Base-by-base conservation (phyloP, 768 basidiomycete species). In the Macrolepiota albuminosa region DNA sequence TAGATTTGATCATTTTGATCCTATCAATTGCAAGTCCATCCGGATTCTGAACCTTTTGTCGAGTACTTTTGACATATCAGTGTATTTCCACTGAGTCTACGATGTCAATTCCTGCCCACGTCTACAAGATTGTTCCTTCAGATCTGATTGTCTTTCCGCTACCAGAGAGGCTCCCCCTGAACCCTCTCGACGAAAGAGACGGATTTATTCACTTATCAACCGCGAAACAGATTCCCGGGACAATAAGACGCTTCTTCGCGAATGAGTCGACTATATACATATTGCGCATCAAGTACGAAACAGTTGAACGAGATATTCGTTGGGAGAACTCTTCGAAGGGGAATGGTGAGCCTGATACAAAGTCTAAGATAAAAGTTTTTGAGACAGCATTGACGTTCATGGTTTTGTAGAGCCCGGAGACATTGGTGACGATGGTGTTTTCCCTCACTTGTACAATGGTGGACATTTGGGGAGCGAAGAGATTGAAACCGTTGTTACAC, bases 51-150 rank as follows among this genome's bases (percentile, higher is more conserved):
- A 40, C 13, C 5, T 16, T 40, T 21, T 43, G 42, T 43, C 8
- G 10, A 37, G 36, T 37, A 37, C 10, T 4, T 7, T 6, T 42
- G 6, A 6, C 18, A 42, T 1, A 3, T n/a, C 3, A 21, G 6
- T 43, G n/a, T 10, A 45, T 13, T 24, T 45, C 21, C 21, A 21
- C 3, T 3, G 16, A 9, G 2, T 54, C 49, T 42, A 21, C 0
- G 6, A 56, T 65, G 48, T 67, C 71, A 63, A 62, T 51, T 18
- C 86, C 84, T 5, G 78, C 73, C 3, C 85, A 84, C 69, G 55
- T 88, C 61, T 88, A 87, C 75, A 88, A 87, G 64, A 78, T 88
- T 60, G 69, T 86, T 36, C 73, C 78, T 42, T 71, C 77, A 9
- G 63, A 76, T 9, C 71, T 62, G 36, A 56, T 61, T 34, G 69